Evolutionary conservation across 805 yeast species (phyloP), one percentile per base, ranked within the genome.

Genomic region (Candida nanaspora): DNA sequence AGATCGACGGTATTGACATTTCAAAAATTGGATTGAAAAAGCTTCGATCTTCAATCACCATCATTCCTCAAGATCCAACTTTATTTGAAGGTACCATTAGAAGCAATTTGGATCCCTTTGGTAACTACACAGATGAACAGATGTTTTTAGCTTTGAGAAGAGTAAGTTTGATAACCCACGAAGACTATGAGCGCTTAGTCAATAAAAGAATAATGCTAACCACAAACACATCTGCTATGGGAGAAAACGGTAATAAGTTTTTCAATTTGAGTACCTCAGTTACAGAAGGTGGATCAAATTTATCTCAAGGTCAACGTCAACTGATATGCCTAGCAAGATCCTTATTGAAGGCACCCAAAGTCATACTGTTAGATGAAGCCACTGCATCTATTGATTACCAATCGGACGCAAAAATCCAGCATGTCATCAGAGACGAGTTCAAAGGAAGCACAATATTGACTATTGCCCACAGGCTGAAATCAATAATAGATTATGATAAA

Each of bases 51-150:
- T 86, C 87, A 7, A 74, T 85, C 41, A 83, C 93, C 2, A 84
- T 85, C 47, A 85, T 85, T 56, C 94, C 94, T 2, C 94, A 85
- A 62, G 94, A 85, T 56, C 93, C 94, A 32, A 83, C 93, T 1
- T 65, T 85, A 52, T 85, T 85, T 60, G 66, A 85, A 1, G 94
- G 94, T 52, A 82, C 91, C 2, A 70, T 85, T 40, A 76, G 79
- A 59, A 67, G 78, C 25, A 85, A 85, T 54, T 68, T 85, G 60
- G 94, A 85, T 63, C 85, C 86, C 41, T 83, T 82, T 55, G 66
- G 63, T 40, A 76, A 77, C 45, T 82, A 76, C 55, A 57, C 72
- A 16, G 86, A 81, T 48, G 68, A 62, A n/a, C 74, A 75, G 48
- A 81, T 85, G 44, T 82, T 72, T 56, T 84, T 80, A 51, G 86